Evolutionary conservation across 2,329 filamentous ascomycete genomes (phyloP).

Genomic region (Colletotrichum orbiculare): DNA sequence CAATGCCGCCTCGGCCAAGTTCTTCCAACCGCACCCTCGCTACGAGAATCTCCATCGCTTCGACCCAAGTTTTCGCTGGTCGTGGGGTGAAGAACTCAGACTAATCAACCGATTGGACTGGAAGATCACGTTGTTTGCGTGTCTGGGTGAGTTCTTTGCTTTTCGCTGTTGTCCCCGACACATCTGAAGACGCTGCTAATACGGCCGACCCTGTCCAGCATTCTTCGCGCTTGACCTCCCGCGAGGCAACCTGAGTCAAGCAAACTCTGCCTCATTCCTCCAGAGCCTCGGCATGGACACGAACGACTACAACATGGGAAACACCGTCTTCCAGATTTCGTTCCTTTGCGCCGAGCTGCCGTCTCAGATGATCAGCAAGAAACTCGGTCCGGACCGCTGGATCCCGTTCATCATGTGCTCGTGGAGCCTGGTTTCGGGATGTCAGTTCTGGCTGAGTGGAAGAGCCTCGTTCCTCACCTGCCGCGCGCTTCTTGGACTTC

Average conservation of each 20-base stretch:
- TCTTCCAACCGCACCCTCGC: constrained; percentile 45
- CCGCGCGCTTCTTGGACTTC: constrained; percentile 52
- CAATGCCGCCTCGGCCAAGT: constrained; percentile 52
- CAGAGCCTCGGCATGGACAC: constrained; percentile 51
- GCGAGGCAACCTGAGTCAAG: constrained; percentile 41
- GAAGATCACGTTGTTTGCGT: constrained; percentile 39
- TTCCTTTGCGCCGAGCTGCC: constrained; percentile 70
- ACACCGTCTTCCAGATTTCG: constrained; percentile 64
- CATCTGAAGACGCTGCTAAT: background rate
- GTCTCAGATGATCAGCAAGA: constrained; percentile 70
- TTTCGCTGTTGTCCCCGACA: rapidly evolving
- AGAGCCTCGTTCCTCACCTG: constrained; percentile 52
- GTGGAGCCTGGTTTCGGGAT: constrained; percentile 37
- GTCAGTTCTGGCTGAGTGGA: constrained; percentile 48
- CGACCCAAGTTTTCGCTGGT: constrained; percentile 47
- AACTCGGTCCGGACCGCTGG: constrained; percentile 50
- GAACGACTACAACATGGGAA: constrained; percentile 63
- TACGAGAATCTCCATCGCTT: constrained; percentile 49
- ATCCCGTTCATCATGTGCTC: constrained; percentile 41
- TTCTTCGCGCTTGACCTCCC: constrained; percentile 43
- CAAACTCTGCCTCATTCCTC: constrained; percentile 46
- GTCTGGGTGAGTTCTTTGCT: constrained; percentile 14
- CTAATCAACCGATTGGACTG: constrained; percentile 46
- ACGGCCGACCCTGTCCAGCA: background rate
- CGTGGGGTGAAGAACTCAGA: constrained; percentile 45